Percentiles rank a stretch among this genome's conserved stretches.
Evolutionary conservation across 352 stramenopile genomes (phyloP).

Genomic region (Globisporangium spinosum): DNA sequence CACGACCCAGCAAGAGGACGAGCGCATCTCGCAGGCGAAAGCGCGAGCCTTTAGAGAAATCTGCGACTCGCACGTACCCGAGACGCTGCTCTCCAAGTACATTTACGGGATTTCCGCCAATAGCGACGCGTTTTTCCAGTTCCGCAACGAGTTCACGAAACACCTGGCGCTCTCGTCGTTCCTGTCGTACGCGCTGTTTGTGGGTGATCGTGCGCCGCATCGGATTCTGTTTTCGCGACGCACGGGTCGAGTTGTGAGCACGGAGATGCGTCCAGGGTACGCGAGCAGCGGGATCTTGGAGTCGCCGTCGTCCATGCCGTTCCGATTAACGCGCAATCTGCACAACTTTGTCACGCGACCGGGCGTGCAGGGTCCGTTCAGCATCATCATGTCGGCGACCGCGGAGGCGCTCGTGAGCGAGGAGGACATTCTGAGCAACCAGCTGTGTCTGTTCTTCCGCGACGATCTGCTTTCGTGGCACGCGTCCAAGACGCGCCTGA

Average conservation of each 20-base stretch:
- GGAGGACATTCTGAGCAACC: conserved; percentile 81
- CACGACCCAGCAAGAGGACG: conserved; percentile 53
- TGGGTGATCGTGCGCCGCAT: conserved; percentile 81
- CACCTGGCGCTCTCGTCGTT: conserved; percentile 84
- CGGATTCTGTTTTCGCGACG: conserved; percentile 78
- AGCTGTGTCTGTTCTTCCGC: conserved; percentile 87
- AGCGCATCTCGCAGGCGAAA: conserved; percentile 59
- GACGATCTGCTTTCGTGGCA: conserved; percentile 88
- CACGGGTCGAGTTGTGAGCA: conserved; percentile 80
- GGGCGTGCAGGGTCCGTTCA: conserved; percentile 85
- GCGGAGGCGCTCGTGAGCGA: conserved; percentile 82
- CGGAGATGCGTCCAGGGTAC: conserved; percentile 81
- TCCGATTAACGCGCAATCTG: conserved; percentile 87
- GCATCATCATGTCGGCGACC: conserved; percentile 73
- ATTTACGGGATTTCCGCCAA: conserved; percentile 69
- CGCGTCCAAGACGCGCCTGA: conserved; percentile 76
- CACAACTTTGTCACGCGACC: conserved; percentile 84
- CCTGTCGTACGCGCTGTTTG: conserved; percentile 82
- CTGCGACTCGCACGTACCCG: conserved; percentile 71
- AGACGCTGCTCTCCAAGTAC: conserved; percentile 85
- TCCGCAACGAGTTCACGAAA: conserved; percentile 85
- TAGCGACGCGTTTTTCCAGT: conserved; percentile 83
- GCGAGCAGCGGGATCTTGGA: conserved; percentile 81
- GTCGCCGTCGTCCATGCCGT: conserved; percentile 79
- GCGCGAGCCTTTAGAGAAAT: conserved; percentile 75